Evolutionary conservation across 345 rosid species (phyloP).

Genomic region (Euphorbia peplus): DNA sequence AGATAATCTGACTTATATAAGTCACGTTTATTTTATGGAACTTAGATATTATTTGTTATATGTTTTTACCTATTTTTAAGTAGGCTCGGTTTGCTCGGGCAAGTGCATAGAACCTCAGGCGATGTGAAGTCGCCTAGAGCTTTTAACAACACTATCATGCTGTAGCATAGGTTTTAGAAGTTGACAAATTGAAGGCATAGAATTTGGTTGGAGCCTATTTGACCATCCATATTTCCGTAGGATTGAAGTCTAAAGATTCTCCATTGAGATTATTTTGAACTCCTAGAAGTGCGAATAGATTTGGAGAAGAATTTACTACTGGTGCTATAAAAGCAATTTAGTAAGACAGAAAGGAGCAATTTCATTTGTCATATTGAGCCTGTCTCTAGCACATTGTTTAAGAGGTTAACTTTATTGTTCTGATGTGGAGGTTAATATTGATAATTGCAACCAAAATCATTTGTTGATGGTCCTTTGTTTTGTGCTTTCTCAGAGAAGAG

Average conservation of each 20-base stretch:
- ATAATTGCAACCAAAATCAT: neutral
- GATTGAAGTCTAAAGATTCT: neutral
- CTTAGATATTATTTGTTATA: too few relatives aligned
- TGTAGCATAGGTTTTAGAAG: neutral
- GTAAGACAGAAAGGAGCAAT: neutral
- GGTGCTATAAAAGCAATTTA: neutral
- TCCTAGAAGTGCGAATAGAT: neutral
- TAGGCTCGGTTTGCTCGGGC: too few relatives aligned
- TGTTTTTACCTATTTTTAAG: too few relatives aligned
- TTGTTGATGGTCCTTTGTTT: conserved; percentile 7
- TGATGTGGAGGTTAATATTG: neutral
- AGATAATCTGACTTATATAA: too few relatives aligned
- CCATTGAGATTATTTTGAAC: neutral
- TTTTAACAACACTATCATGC: neutral
- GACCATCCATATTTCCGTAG: neutral
- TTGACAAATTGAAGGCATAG: neutral
- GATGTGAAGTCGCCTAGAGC: too few relatives aligned
- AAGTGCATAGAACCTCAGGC: too few relatives aligned
- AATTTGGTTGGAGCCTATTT: neutral
- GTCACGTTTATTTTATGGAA: too few relatives aligned
- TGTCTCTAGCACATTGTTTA: conserved; percentile 1
- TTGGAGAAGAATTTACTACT: neutral
- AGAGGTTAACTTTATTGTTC: neutral
- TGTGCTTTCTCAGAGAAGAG: conserved; percentile 43
- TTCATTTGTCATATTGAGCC: neutral